phyloP scores from a whole-genome alignment of 192 early-diverging fungal species.

The Podila epicladia region DNA sequence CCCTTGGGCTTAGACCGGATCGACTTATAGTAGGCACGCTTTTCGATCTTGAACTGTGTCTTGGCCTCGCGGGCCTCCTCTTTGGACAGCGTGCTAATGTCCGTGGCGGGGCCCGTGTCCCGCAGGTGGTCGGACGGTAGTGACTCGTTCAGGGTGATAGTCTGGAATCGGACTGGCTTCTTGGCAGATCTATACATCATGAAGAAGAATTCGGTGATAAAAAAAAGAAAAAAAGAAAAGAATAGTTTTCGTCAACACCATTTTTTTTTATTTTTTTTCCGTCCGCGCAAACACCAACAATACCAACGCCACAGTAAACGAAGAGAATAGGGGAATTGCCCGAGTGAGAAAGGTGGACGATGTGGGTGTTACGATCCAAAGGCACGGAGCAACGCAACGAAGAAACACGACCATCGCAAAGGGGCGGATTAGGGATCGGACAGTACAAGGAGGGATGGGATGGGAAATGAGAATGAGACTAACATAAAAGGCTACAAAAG shows the following conservation, averaged over 20 bases:
- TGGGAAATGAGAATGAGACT: no score
- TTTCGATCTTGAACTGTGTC: constrained; percentile 35
- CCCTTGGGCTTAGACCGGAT: constrained; percentile 49
- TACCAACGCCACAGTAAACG: neutral
- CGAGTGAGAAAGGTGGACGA: no score
- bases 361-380: no score
- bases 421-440: no score
- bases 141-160: constrained; percentile 33
- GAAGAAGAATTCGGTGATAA: neutral
- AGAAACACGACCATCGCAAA: no score
- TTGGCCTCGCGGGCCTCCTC: constrained; percentile 20
- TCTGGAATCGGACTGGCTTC: constrained; percentile 27
- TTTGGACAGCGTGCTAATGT: neutral
- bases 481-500: no score
- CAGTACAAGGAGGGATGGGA: no score
- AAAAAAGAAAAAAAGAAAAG: neutral
- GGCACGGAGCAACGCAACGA: no score
- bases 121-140: constrained; percentile 19
- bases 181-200: constrained; percentile 16
- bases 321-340: neutral
- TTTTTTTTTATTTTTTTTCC: no score
- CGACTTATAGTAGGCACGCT: constrained; percentile 41
- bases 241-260: neutral
- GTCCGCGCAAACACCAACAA: neutral
- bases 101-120: constrained; percentile 1